phyloP scores from a whole-genome alignment of 1,284 basidiomycete genomes.

The Trichosporon ovoides region DNA sequence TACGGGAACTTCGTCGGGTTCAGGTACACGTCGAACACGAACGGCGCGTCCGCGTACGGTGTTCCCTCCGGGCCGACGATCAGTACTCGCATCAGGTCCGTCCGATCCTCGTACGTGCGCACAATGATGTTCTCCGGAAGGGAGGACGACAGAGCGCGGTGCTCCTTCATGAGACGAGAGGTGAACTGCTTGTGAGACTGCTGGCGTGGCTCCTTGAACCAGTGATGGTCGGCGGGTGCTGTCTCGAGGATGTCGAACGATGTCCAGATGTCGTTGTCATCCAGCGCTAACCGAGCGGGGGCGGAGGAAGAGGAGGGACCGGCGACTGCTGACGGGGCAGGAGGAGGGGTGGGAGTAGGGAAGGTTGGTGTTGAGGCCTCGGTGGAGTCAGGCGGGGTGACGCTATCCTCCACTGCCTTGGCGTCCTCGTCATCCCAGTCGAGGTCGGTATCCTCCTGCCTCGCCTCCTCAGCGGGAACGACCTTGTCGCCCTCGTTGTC shows the following conservation, averaged over 20 bases:
- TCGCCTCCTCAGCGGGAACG: constrained; percentile 9
- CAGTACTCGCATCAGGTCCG: constrained; percentile 76
- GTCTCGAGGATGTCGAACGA: constrained; percentile 70
- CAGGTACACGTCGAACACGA: constrained; percentile 89
- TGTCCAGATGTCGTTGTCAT: constrained; percentile 55
- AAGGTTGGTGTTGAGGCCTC: background rate
- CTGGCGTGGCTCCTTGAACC: constrained; percentile 53
- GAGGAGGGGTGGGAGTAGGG: background rate
- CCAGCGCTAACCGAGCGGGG: background rate
- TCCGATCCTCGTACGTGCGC: constrained; percentile 61
- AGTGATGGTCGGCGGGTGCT: constrained; percentile 75
- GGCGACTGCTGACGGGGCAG: background rate
- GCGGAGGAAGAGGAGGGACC: background rate
- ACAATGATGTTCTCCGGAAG: constrained; percentile 58
- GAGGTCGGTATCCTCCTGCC: constrained; percentile 16
- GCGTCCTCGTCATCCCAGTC: constrained; percentile 24
- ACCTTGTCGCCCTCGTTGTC: constrained; percentile 3
- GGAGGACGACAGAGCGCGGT: constrained; percentile 69
- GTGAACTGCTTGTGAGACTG: constrained; percentile 69
- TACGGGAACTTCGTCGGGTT: constrained; percentile 76
- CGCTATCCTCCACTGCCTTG: constrained; percentile 17
- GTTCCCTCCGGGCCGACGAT: constrained; percentile 92
- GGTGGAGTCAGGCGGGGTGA: background rate
- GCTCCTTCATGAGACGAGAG: constrained; percentile 71
- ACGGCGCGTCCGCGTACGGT: constrained; percentile 86